Conservation (phyloP, 768 basidiomycete genomes). For the Suillus spraguei region DNA sequence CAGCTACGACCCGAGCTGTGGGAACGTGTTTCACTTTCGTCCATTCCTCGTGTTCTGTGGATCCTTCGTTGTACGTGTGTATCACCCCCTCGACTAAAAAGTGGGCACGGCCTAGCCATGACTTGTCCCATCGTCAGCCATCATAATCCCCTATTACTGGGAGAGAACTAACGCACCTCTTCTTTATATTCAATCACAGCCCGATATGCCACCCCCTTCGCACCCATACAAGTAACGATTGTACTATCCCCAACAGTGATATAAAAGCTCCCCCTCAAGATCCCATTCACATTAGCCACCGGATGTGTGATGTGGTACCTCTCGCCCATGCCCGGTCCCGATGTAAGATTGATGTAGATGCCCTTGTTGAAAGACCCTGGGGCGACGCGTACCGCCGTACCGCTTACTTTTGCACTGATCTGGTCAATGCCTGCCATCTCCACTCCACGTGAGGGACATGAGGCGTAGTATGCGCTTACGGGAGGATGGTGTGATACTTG, state of each 20-base stretch:
- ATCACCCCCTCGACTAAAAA: slow-evolving; percentile 89
- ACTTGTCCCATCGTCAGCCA: slow-evolving; percentile 38
- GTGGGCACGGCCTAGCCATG: slow-evolving; percentile 89
- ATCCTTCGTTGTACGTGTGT: slow-evolving; percentile 73
- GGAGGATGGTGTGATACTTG: slow-evolving; percentile 98
- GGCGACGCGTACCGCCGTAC: slow-evolving; percentile 78
- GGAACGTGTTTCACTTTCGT: slow-evolving; percentile 92
- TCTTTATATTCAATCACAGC: slow-evolving; percentile 95
- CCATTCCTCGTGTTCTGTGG: slow-evolving; percentile 69
- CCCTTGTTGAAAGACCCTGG: slow-evolving; percentile 90
- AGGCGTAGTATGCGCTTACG: slow-evolving; percentile 80
- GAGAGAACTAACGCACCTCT: slow-evolving; percentile 60
- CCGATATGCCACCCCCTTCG: slow-evolving; percentile 64
- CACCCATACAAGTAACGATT: slow-evolving; percentile 79
- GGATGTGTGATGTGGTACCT: slow-evolving; percentile 90
- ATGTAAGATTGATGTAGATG: slow-evolving; percentile 77
- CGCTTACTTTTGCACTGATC: slow-evolving; percentile 89
- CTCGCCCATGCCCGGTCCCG: slow-evolving; percentile 77
- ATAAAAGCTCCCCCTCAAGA: slow-evolving; percentile 90
- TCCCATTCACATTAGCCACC: slow-evolving; percentile 86
- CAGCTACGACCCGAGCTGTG: slow-evolving; percentile 69
- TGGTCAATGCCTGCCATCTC: slow-evolving; percentile 87
- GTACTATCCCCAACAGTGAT: slow-evolving; percentile 82
- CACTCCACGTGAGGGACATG: slow-evolving; percentile 72
- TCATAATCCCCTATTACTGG: not conserved